Percentiles rank a stretch among this genome's conserved stretches.
Conservation (phyloP, 768 basidiomycete genomes). For the Tephrocybe rancida region DNA sequence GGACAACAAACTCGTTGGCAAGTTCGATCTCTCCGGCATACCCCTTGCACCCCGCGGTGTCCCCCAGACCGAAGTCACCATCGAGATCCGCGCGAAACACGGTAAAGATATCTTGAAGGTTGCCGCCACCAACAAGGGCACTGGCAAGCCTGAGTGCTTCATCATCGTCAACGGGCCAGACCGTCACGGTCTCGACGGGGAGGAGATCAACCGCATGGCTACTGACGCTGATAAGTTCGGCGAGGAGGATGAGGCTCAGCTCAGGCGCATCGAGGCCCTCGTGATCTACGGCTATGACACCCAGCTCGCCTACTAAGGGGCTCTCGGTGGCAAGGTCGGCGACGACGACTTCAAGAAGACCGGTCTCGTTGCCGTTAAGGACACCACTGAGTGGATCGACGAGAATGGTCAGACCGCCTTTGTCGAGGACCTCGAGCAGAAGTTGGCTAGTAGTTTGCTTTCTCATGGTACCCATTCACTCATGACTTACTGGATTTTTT, state of each 20-base stretch:
- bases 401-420: conserved; percentile 74
- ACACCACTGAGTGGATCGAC: conserved; percentile 91
- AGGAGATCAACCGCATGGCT: conserved; percentile 96
- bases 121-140: conserved; percentile 91
- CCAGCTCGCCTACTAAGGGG: conserved; percentile 85
- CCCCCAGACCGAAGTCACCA: conserved; percentile 96
- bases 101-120: conserved; percentile 97
- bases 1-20: conserved; percentile 98
- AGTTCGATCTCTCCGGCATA: conserved; percentile 91
- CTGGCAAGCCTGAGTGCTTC: conserved; percentile 86
- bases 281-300: conserved; percentile 88
- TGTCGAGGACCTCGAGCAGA: conserved; percentile 91
- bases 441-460: conserved; percentile 55
- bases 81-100: conserved; percentile 96
- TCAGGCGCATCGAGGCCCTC: conserved; percentile 82
- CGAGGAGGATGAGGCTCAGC: conserved; percentile 64
- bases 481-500: conserved; percentile 3
- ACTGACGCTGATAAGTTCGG: conserved; percentile 92
- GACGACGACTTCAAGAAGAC: conserved; percentile 87
- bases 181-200: conserved; percentile 80
- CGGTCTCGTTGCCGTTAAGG: conserved; percentile 80
- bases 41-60: conserved; percentile 96
- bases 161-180: conserved; percentile 97
- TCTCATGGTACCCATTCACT: not conserved
- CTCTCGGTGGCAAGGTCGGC: conserved; percentile 85